phyloP scores from a whole-genome alignment of 345 rosid species.

The Passiflora organensis region DNA sequence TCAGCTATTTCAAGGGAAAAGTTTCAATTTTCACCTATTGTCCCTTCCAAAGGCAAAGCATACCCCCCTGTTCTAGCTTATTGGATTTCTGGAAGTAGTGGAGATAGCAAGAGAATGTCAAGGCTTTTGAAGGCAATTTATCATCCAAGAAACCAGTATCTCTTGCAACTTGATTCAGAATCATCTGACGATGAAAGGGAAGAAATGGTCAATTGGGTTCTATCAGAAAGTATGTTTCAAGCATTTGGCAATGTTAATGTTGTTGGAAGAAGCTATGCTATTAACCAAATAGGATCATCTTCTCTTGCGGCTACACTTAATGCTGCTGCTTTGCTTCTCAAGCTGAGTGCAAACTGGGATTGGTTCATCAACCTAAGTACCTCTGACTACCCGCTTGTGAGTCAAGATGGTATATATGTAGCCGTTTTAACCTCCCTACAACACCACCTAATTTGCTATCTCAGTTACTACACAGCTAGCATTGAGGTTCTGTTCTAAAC shows the following conservation, averaged over 20 bases:
- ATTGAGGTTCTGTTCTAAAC: background rate
- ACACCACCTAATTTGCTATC: too few relatives aligned
- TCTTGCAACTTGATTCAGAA: slow-evolving; percentile 29
- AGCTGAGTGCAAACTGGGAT: slow-evolving; percentile 26
- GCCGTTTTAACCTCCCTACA: too few relatives aligned
- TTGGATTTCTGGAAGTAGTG: slow-evolving; percentile 30
- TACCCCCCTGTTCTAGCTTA: slow-evolving; percentile 35
- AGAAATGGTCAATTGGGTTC: slow-evolving; percentile 11
- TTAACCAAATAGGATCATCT: slow-evolving; percentile 30
- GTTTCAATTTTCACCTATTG: background rate
- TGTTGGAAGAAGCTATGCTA: slow-evolving; percentile 26
- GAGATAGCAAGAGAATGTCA: slow-evolving; percentile 30
- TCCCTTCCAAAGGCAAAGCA: slow-evolving; percentile 18
- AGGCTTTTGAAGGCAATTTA: slow-evolving; percentile 33
- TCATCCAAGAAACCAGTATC: slow-evolving; percentile 38
- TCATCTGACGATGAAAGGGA: slow-evolving; percentile 20
- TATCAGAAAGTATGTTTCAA: slow-evolving; percentile 18
- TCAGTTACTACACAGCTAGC: too few relatives aligned
- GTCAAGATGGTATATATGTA: slow-evolving; percentile 24
- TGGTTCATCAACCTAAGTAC: slow-evolving; percentile 39
- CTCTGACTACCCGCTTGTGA: slow-evolving; percentile 32
- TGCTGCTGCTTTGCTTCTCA: slow-evolving; percentile 39
- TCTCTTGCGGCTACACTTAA: slow-evolving; percentile 32
- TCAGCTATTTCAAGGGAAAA: background rate
- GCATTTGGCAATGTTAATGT: slow-evolving; percentile 34